Conservation (phyloP, 768 basidiomycete genomes). For the Leccinum obscurum region DNA sequence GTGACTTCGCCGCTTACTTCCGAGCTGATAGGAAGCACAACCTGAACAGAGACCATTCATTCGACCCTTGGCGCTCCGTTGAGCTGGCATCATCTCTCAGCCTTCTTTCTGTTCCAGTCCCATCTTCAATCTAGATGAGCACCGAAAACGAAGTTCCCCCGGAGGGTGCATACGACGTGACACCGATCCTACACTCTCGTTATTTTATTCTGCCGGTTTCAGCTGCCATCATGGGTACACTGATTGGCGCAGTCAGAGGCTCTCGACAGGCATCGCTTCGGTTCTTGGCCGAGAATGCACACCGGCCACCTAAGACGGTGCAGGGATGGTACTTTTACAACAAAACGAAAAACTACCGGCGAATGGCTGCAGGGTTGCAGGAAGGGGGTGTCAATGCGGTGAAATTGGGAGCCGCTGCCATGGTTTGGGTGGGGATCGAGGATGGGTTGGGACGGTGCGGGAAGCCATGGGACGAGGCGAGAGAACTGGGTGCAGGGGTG, state of each 20-base stretch:
- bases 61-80: not conserved
- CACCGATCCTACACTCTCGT: conserved; percentile 42
- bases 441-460: conserved; percentile 42
- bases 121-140: conserved; percentile 19
- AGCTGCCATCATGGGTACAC: conserved; percentile 60
- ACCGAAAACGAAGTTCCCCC: conserved; percentile 5
- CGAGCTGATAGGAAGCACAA: not conserved
- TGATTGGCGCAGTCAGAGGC: conserved; percentile 73
- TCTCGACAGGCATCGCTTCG: conserved; percentile 69
- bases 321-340: conserved; percentile 96
- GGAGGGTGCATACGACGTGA: conserved; percentile 27
- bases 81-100: not conserved
- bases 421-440: conserved; percentile 51
- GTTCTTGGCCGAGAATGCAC: conserved; percentile 92
- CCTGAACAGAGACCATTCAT: not conserved
- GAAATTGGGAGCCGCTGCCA: conserved; percentile 47
- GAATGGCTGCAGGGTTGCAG: conserved; percentile 70
- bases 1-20: not conserved
- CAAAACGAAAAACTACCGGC: conserved; percentile 92
- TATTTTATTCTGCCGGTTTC: conserved; percentile 61
- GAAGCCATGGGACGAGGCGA: conserved; percentile 39
- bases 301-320: conserved; percentile 80
- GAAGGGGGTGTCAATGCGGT: conserved; percentile 60
- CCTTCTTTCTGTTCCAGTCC: not conserved
- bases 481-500: conserved; percentile 62